These are phyloP conservation scores for Malassezia sympodialis DNA, from an alignment of 1,284 basidiomycete genomes.

Conservation along the genomic window DNA sequence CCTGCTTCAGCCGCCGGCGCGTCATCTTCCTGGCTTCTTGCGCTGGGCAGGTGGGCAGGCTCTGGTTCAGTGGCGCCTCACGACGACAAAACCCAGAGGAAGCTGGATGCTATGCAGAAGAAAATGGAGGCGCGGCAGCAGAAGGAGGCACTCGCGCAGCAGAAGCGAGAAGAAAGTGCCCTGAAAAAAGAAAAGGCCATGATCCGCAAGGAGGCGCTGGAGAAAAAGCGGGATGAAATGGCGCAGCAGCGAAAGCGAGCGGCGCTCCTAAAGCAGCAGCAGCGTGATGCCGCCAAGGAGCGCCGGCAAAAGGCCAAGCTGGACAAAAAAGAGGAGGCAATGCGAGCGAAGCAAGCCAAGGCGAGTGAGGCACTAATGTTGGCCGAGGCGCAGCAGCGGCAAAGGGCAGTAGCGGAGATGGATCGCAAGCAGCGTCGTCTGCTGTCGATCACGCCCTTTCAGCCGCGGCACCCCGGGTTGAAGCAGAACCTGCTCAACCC, in stretches of 20 bases:
- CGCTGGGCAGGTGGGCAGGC: neutral
- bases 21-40: neutral
- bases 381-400: conserved; percentile 9
- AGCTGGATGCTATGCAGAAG: neutral
- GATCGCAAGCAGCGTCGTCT: conserved; percentile 16
- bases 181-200: neutral
- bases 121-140: neutral
- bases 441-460: conserved; percentile 14
- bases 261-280: conserved; percentile 2
- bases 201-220: neutral
- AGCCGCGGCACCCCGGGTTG: neutral
- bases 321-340: neutral
- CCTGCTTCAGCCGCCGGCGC: neutral
- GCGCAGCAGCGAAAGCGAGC: conserved; percentile 3
- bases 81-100: neutral
- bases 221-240: neutral
- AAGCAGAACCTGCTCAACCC: conserved; percentile 22
- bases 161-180: neutral
- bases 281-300: conserved; percentile 7
- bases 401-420: conserved; percentile 16
- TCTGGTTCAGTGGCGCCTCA: neutral
- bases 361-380: conserved; percentile 3
- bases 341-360: conserved; percentile 2
- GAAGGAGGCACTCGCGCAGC: neutral
- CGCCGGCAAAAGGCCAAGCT: conserved; percentile 5